Conservation (phyloP, 129 eudicot genomes). For the Flaveria trinervia region DNA sequence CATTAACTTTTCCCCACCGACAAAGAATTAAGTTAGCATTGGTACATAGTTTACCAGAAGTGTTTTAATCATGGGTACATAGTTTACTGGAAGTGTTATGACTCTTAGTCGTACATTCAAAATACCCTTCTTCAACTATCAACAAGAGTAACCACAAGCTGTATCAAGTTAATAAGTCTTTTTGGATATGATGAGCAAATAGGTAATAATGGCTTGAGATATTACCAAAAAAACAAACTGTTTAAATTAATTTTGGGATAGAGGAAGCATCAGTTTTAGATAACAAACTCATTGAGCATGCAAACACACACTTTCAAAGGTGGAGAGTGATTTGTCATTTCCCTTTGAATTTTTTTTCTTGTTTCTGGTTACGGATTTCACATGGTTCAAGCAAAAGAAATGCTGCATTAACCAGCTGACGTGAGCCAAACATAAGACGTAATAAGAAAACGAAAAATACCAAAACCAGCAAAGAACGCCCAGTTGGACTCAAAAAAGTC, state of each 20-base stretch:
- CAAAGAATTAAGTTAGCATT: background rate
- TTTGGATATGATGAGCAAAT: background rate
- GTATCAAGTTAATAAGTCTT: background rate
- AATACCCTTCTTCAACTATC: background rate
- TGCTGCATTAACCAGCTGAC: background rate
- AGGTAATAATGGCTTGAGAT: background rate
- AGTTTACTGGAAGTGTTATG: background rate
- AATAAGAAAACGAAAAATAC: constrained; percentile 40
- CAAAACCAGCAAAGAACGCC: constrained; percentile 98
- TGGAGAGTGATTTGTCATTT: background rate
- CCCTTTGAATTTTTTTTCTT: background rate
- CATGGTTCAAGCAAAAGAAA: background rate
- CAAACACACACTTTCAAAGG: background rate
- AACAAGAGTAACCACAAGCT: background rate
- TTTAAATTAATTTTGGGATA: background rate
- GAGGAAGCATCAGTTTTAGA: background rate
- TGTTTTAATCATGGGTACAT: background rate
- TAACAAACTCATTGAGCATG: background rate
- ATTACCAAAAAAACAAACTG: background rate
- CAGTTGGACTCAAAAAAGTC: constrained; percentile 95
- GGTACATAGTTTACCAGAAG: background rate
- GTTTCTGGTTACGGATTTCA: constrained; percentile 3
- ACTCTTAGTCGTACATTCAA: background rate
- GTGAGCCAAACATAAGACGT: constrained; percentile 1
- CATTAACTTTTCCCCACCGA: background rate